Conservation (phyloP, 2,329 filamentous ascomycete genomes). For the Sordariomycetes sp. region DNA sequence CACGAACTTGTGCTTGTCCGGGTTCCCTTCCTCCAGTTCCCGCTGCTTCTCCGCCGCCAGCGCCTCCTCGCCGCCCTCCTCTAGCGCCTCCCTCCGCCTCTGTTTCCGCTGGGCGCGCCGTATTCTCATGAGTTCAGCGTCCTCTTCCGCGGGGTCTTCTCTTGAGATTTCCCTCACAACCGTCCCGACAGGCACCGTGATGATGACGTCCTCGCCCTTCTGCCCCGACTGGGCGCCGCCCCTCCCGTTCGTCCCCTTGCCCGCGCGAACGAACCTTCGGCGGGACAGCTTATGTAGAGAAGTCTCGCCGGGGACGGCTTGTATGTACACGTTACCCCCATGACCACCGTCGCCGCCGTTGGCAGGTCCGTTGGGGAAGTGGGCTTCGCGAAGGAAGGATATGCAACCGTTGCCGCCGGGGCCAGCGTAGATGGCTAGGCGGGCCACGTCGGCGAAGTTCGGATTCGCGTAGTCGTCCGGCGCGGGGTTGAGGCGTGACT, state of each 20-base stretch:
- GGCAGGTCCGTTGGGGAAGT: conserved; percentile 73
- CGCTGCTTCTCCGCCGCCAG: conserved; percentile 2
- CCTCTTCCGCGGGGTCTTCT: conserved; percentile 62
- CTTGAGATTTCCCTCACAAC: conserved; percentile 74
- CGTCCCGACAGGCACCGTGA: conserved; percentile 87
- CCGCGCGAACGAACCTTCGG: conserved; percentile 59
- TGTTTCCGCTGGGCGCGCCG: conserved; percentile 19
- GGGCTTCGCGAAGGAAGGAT: conserved; percentile 86
- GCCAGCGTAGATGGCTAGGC: conserved; percentile 65
- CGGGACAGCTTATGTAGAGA: conserved; percentile 85
- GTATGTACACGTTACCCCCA: conserved; percentile 88
- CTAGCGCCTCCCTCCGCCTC: conserved; percentile 16
- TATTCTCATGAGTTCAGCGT: conserved; percentile 25
- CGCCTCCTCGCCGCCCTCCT: conserved; percentile 16
- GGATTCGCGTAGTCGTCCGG: conserved; percentile 75
- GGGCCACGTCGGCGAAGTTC: conserved; percentile 78
- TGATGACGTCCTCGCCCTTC: conserved; percentile 73
- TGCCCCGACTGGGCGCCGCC: conserved; percentile 62
- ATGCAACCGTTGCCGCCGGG: conserved; percentile 84
- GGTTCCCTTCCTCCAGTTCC: conserved; percentile 7
- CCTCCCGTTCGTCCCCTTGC: conserved; percentile 64
- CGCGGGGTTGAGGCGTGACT: conserved; percentile 59
- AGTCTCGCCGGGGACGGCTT: conserved; percentile 81
- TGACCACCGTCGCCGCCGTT: conserved; percentile 92
- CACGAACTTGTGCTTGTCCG: conserved; percentile 50